Percentiles rank a stretch among this genome's conserved stretches.
Conservation (phyloP, 768 basidiomycete genomes). For the Tephrocybe sp. region DNA sequence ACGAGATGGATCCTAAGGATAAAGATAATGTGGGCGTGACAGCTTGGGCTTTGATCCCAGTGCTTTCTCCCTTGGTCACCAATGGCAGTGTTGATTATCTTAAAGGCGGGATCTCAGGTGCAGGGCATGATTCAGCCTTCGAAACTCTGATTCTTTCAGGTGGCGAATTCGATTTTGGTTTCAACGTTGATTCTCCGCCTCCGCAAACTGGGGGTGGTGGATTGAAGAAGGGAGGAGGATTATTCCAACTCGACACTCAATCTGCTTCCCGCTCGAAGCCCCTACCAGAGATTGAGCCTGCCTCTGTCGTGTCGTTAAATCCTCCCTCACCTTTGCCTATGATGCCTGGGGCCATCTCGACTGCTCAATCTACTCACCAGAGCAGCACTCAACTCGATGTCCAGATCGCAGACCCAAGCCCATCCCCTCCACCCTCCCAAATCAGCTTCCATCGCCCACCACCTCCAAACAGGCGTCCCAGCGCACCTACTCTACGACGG, state of each 20-base stretch:
- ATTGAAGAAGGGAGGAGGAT: conserved; percentile 40
- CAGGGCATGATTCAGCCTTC: conserved; percentile 56
- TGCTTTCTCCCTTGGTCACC: conserved; percentile 56
- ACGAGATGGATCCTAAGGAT: conserved; percentile 71
- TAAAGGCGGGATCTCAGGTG: conserved; percentile 66
- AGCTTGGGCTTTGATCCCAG: conserved; percentile 69
- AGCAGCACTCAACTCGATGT: conserved; percentile 1
- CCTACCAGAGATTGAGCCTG: conserved; percentile 58
- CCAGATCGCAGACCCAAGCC: conserved; percentile 42
- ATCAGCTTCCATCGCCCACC: conserved; percentile 50
- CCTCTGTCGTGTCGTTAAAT: conserved; percentile 32
- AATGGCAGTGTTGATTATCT: conserved; percentile 64
- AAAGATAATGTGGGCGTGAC: conserved; percentile 51
- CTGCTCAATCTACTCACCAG: conserved; percentile 17
- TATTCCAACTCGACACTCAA: conserved; percentile 69
- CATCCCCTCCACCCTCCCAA: conserved; percentile 69
- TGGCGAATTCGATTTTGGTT: conserved; percentile 27
- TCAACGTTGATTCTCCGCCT: conserved; percentile 19
- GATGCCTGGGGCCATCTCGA: conserved; percentile 48
- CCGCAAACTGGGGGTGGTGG: conserved; percentile 21
- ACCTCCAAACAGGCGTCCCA: conserved; percentile 56
- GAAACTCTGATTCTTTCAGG: conserved; percentile 48
- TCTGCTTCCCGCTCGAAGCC: conserved; percentile 48
- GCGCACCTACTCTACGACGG: conserved; percentile 58
- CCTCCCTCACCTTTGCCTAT: conserved; percentile 47